These are phyloP conservation scores for Caryopteris hybrid DNA, from an alignment of 305 asterid species.

Conservation along the genomic window DNA sequence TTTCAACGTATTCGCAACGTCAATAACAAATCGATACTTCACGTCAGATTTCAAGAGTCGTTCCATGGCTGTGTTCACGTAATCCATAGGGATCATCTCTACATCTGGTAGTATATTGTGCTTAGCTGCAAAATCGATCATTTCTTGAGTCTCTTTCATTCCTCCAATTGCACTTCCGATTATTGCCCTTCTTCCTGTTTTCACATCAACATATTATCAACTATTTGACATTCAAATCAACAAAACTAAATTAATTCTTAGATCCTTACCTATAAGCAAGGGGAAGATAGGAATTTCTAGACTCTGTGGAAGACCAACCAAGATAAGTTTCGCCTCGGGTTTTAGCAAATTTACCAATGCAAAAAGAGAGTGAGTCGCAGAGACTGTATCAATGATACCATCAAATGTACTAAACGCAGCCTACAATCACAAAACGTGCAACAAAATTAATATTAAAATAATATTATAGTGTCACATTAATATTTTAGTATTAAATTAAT, in stretches of 20 bases:
- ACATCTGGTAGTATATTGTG: conserved; percentile 41
- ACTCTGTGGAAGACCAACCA: conserved; percentile 40
- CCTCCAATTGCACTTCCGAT: conserved; percentile 44
- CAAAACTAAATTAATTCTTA: not conserved
- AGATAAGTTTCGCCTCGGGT: conserved; percentile 39
- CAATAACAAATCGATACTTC: conserved; percentile 45
- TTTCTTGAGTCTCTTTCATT: conserved; percentile 50
- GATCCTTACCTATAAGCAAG: conserved; percentile 14
- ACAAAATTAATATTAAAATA: not conserved
- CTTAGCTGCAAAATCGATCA: conserved; percentile 54
- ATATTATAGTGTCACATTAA: not conserved
- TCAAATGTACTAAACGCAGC: conserved; percentile 41
- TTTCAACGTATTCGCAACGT: conserved; percentile 33
- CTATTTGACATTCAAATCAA: not conserved
- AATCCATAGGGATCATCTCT: conserved; percentile 40
- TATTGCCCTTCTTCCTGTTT: conserved; percentile 31
- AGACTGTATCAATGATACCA: conserved; percentile 57
- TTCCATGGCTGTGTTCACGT: conserved; percentile 45
- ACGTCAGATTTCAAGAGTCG: conserved; percentile 38
- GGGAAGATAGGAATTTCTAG: conserved; percentile 28
- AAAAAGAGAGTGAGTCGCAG: conserved; percentile 43
- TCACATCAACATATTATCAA: not conserved
- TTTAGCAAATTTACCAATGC: conserved; percentile 39
- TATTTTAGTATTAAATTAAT: not conserved
- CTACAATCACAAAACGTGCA: conserved; percentile 14